Percentiles rank a stretch among this genome's conserved stretches.
Evolutionary conservation across 495 filamentous ascomycete species (phyloP).

Genomic region (Neurospora tetrasperma): DNA sequence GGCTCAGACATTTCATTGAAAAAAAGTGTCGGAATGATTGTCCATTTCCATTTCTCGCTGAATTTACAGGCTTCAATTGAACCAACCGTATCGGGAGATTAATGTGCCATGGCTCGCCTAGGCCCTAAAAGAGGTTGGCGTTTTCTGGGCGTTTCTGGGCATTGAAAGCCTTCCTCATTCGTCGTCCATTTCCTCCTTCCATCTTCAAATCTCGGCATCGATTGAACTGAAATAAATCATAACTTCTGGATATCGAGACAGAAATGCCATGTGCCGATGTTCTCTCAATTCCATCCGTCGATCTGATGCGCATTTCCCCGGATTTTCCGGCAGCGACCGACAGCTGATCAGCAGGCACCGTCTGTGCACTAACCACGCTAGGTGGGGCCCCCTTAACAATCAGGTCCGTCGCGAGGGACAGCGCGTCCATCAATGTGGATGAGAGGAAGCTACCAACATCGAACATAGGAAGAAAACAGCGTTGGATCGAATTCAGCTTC

Average conservation of each 20-base stretch:
- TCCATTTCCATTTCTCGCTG: neutral
- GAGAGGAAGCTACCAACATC: too few relatives aligned
- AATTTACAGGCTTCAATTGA: neutral
- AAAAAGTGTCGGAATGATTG: neutral
- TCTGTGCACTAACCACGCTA: neutral
- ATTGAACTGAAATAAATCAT: neutral
- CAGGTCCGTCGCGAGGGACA: too few relatives aligned
- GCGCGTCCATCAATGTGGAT: too few relatives aligned
- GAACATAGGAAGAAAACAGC: too few relatives aligned
- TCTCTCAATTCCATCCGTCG: neutral
- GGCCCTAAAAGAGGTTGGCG: neutral
- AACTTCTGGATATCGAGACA: neutral
- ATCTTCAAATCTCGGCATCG: neutral
- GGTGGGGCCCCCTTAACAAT: neutral
- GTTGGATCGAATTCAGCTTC: too few relatives aligned
- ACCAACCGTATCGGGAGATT: neutral
- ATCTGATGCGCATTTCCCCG: neutral
- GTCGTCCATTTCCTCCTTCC: neutral
- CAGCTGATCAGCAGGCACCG: neutral
- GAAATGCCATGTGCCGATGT: neutral
- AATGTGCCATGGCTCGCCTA: neutral
- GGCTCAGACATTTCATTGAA: neutral
- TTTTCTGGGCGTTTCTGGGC: neutral
- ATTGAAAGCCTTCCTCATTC: neutral
- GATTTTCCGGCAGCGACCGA: neutral